A percentile compares a stretch with the other conserved stretches of the same genome.
Evolutionary conservation across 2,329 filamentous ascomycete genomes (phyloP).

Genomic region (Neofusicoccum laricinum): DNA sequence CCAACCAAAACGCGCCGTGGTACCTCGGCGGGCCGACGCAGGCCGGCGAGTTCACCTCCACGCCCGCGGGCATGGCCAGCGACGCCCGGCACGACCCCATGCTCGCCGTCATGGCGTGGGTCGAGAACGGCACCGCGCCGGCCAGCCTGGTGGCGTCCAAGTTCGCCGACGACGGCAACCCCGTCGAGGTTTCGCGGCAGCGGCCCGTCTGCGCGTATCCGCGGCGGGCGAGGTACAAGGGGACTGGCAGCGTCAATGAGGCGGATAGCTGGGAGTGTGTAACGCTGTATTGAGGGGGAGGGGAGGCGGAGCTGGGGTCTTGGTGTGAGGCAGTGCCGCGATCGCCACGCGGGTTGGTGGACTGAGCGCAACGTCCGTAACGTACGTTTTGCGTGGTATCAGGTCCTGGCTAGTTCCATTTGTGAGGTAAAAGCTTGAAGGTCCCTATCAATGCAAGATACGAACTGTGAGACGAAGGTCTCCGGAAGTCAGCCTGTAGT

Average conservation of each 20-base stretch:
- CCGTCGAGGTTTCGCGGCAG: slow-evolving; percentile 31
- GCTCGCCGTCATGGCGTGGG: slow-evolving; percentile 37
- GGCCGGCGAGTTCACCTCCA: slow-evolving; percentile 20
- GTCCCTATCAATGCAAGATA: no score
- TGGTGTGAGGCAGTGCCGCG: no score
- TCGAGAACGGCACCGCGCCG: slow-evolving; percentile 36
- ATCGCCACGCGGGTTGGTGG: no score
- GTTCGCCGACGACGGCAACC: slow-evolving; percentile 27
- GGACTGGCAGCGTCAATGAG: slow-evolving; percentile 18
- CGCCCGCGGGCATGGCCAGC: not conserved
- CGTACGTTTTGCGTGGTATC: no score
- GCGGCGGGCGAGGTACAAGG: slow-evolving; percentile 26
- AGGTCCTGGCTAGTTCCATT: no score
- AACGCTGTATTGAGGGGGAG: no score
- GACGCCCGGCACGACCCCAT: slow-evolving; percentile 34
- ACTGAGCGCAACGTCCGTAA: no score
- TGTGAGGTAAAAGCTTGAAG: no score
- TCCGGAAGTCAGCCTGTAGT: no score
- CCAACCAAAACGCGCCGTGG: slow-evolving; percentile 41
- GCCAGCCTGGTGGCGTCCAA: slow-evolving; percentile 34
- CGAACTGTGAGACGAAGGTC: no score
- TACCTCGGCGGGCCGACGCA: slow-evolving; percentile 43
- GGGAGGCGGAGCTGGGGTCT: no score
- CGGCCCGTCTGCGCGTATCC: slow-evolving; percentile 34
- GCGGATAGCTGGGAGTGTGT: no score